These are phyloP conservation scores for Eragrostis nindensis DNA, from an alignment of 176 grass and related monocot genomes.

Conservation along the genomic window DNA sequence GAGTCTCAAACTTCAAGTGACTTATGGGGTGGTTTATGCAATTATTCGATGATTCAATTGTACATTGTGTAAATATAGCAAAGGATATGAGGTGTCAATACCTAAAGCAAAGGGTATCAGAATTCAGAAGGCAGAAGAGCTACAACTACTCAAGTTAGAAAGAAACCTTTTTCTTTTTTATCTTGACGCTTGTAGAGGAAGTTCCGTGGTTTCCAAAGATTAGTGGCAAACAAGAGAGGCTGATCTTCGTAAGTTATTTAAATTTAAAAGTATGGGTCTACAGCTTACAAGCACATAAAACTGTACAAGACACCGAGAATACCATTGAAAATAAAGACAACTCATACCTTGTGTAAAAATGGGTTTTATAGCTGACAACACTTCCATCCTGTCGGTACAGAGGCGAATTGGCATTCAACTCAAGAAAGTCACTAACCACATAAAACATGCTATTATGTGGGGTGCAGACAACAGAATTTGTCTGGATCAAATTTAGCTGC, in stretches of 20 bases:
- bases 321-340: conserved; percentile 23
- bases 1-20: too few species aligned
- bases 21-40: too few species aligned
- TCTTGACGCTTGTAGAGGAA: conserved; percentile 43
- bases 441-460: conserved; percentile 67
- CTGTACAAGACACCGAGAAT: conserved; percentile 9
- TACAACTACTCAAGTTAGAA: conserved; percentile 21
- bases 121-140: conserved; percentile 1
- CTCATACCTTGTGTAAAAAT: conserved; percentile 63
- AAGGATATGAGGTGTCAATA: too few species aligned
- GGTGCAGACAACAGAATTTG: conserved; percentile 64
- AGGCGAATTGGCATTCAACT: conserved; percentile 55
- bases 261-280: conserved; percentile 4
- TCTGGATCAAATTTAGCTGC: too few species aligned
- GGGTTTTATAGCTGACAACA: conserved; percentile 55
- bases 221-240: conserved; percentile 51
- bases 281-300: conserved; percentile 1
- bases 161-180: conserved; percentile 52
- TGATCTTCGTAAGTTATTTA: conserved; percentile 55
- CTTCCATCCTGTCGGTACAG: conserved; percentile 47
- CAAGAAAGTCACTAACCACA: conserved; percentile 56
- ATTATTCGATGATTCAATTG: too few species aligned
- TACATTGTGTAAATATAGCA: too few species aligned
- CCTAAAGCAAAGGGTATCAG: too few species aligned
- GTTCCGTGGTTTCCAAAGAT: conserved; percentile 49